Conservation (phyloP, 176 grass and related monocot species). For the Aegilops tauschii region DNA sequence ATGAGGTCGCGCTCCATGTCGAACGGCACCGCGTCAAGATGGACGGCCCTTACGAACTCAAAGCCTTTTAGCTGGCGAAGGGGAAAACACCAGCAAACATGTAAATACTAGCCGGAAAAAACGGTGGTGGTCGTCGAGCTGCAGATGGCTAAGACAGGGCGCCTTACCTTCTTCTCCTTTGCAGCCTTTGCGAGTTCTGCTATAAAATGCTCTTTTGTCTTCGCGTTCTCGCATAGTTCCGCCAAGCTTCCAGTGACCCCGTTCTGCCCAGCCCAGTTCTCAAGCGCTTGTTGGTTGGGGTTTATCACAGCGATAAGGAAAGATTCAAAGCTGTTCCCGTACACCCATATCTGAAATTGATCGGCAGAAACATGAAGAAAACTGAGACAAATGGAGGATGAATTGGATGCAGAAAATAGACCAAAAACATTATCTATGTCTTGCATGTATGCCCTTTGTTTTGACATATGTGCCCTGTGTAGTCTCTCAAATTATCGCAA, state of each 20-base stretch:
- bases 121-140: not conserved
- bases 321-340: conserved; percentile 93
- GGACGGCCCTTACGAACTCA: conserved; percentile 72
- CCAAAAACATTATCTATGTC: not conserved
- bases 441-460: not conserved
- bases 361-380: conserved; percentile 15
- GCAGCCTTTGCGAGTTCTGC: conserved; percentile 57
- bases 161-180: conserved; percentile 79
- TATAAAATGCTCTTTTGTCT: conserved; percentile 68
- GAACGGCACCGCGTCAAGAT: conserved; percentile 77
- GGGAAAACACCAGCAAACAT: not conserved
- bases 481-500: not conserved
- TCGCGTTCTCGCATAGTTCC: conserved; percentile 56
- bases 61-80: conserved; percentile 79
- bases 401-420: not conserved
- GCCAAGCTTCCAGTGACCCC: conserved; percentile 40
- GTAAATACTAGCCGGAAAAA: not conserved
- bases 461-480: not conserved
- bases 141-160: not conserved
- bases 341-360: conserved; percentile 91
- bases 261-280: conserved; percentile 65
- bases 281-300: conserved; percentile 69
- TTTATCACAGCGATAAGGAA: conserved; percentile 74
- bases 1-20: conserved; percentile 83
- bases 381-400: not conserved